Base-by-base conservation (phyloP, 2,329 filamentous ascomycete genomes). In the Venturiaceae sp. region DNA sequence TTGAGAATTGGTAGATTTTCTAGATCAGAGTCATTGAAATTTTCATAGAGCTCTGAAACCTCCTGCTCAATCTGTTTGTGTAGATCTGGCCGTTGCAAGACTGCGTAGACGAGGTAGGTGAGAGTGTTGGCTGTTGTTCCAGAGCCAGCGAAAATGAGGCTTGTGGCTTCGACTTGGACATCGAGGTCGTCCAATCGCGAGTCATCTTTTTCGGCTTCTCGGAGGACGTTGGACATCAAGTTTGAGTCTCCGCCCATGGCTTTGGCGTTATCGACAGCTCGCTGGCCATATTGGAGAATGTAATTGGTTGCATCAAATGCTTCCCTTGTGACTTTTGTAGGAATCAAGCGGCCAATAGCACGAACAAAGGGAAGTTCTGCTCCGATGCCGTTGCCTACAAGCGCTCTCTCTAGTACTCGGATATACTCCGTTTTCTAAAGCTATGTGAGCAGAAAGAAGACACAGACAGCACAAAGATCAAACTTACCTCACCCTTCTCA, bases 1-100 rank as follows among this genome's bases (percentile, higher is more conserved):
- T 85, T 76, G 5, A 86, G 69, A 13, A 83, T 65, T 1, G 82
- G 80, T 0, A 85, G 69, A 1, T 69, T 68, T 63, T 75, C 75
- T 8, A 79, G 63, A 5, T 19, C 23, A 1, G 36, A 30, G 28
- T 58, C 53, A 7, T 57, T 59, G 26, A 59, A 39, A 6, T 57
- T 26, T 16, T n/a, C 47, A 28, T n/a, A 54, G 39, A 39, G 46
- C 46, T 52, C 26, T 3, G 53, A 52, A 23, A 53, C 23, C 23
- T 58, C 52, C 16, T n/a, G 19, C 55, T 47, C 53, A 26, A 62
- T 11, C 26, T 55, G 30, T 26, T 36, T 39, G 28, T 19, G 60
- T 6, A 57, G 50, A n/a, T 32, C 37, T 16, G 60, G 58, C 7
- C 61, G 62, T 36, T 66, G 64, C 1, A 69, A 63, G 2, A 72